phyloP scores from a whole-genome alignment of 2,329 filamentous ascomycete species.

The Huntiella omanensis region DNA sequence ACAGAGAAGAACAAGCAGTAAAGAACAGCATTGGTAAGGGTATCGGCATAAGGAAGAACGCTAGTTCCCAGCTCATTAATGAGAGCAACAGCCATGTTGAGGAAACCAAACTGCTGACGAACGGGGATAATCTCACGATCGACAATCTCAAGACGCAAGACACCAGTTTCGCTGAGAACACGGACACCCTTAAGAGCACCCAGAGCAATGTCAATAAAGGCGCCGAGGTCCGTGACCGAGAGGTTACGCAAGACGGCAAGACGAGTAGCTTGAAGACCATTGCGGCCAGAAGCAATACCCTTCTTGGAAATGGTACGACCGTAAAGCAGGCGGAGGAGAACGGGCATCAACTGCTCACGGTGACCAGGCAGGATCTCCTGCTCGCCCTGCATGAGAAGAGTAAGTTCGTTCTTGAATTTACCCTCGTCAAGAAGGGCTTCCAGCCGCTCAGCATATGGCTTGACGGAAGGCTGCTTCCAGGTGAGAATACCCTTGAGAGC shows the following conservation, averaged over 20 bases:
- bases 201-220: conserved; percentile 67
- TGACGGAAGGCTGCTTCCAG: conserved; percentile 68
- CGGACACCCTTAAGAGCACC: conserved; percentile 45
- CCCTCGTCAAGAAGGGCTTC: conserved; percentile 77
- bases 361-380: conserved; percentile 57
- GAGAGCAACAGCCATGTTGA: conserved; percentile 80
- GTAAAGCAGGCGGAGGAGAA: conserved; percentile 74
- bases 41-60: conserved; percentile 46
- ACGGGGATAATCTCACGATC: conserved; percentile 39
- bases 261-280: conserved; percentile 64
- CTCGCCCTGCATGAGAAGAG: conserved; percentile 64
- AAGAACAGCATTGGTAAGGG: conserved; percentile 57
- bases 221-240: conserved; percentile 51
- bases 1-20: conserved; percentile 63
- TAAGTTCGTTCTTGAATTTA: conserved; percentile 84
- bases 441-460: conserved; percentile 67
- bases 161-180: conserved; percentile 30
- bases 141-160: conserved; percentile 30
- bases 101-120: conserved; percentile 73
- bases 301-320: conserved; percentile 73
- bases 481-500: conserved; percentile 69
- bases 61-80: conserved; percentile 66
- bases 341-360: conserved; percentile 56
- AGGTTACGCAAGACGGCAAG: conserved; percentile 68
- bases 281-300: conserved; percentile 54